Evolutionary conservation across 768 basidiomycete genomes (phyloP).

Genomic region (Lanmaoa pseudosensibilis): DNA sequence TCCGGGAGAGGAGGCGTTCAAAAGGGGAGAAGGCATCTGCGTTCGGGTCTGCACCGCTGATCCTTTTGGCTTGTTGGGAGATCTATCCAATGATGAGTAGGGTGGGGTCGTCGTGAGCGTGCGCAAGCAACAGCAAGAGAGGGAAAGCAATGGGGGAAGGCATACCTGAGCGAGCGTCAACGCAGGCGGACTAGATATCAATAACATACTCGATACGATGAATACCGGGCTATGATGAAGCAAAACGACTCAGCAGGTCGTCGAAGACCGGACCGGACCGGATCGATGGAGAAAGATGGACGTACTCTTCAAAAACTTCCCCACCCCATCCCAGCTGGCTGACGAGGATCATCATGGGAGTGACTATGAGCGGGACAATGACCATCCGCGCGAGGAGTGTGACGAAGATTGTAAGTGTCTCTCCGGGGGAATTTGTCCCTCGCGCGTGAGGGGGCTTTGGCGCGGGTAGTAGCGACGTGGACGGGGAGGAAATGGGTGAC

Average conservation of each 20-base stretch:
- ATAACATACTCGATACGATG: slow-evolving; percentile 78
- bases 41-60: background rate
- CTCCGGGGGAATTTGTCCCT: slow-evolving; percentile 48
- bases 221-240: slow-evolving; percentile 72
- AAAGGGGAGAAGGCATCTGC: slow-evolving; percentile 42
- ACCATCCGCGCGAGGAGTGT: slow-evolving; percentile 87
- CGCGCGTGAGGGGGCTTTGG: background rate
- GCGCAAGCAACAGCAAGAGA: background rate
- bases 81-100: slow-evolving; percentile 10
- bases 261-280: background rate
- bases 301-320: slow-evolving; percentile 72
- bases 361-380: slow-evolving; percentile 71
- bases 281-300: slow-evolving; percentile 16
- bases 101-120: background rate
- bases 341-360: slow-evolving; percentile 72
- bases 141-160: background rate
- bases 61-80: slow-evolving; percentile 14
- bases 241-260: background rate
- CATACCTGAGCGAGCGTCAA: slow-evolving; percentile 60
- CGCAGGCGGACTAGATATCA: slow-evolving; percentile 83
- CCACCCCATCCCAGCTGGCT: slow-evolving; percentile 46
- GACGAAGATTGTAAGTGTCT: slow-evolving; percentile 81
- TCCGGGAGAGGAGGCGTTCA: slow-evolving; percentile 85
- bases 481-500: background rate
- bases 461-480: background rate